phyloP scores from a whole-genome alignment of 2,329 filamentous ascomycete species.

The Magnaporthiopsis poae region DNA sequence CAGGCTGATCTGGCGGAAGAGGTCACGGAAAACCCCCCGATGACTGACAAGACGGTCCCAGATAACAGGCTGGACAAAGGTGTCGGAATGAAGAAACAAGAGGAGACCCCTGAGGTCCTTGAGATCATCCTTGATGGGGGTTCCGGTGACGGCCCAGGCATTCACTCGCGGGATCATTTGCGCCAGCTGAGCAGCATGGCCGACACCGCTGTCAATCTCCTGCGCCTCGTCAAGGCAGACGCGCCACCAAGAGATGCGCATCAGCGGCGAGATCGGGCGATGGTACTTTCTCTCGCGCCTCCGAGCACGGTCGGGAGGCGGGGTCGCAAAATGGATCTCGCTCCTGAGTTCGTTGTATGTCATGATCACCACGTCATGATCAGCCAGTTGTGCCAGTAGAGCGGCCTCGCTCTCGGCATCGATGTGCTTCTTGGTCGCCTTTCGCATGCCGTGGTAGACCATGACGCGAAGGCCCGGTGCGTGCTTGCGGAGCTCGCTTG shows the following conservation, averaged over 20 bases:
- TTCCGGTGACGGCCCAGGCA: constrained; percentile 87
- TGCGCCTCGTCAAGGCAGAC: constrained; percentile 72
- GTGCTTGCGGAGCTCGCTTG: constrained; percentile 48
- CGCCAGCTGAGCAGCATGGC: constrained; percentile 71
- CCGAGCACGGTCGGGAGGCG: constrained; percentile 58
- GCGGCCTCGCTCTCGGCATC: constrained; percentile 27
- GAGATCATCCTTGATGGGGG: constrained; percentile 70
- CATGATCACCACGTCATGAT: constrained; percentile 54
- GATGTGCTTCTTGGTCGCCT: constrained; percentile 11
- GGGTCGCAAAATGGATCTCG: constrained; percentile 68
- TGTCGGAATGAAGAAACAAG: constrained; percentile 69
- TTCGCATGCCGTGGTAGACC: constrained; percentile 39
- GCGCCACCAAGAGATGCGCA: constrained; percentile 80
- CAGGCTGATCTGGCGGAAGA: constrained; percentile 65
- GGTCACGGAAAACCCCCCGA: constrained; percentile 52
- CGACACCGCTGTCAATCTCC: constrained; percentile 85
- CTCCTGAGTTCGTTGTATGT: constrained; percentile 62
- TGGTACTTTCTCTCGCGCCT: constrained; percentile 58
- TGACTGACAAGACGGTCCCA: constrained; percentile 59
- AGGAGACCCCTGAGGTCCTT: constrained; percentile 70
- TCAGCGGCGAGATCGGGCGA: constrained; percentile 62
- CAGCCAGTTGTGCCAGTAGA: constrained; percentile 34
- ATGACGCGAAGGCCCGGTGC: constrained; percentile 47
- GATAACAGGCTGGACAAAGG: constrained; percentile 55
- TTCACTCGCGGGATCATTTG: constrained; percentile 71